Evolutionary conservation across 2,329 filamentous ascomycete genomes (phyloP).

Genomic region (Cladobotryum protrusum): DNA sequence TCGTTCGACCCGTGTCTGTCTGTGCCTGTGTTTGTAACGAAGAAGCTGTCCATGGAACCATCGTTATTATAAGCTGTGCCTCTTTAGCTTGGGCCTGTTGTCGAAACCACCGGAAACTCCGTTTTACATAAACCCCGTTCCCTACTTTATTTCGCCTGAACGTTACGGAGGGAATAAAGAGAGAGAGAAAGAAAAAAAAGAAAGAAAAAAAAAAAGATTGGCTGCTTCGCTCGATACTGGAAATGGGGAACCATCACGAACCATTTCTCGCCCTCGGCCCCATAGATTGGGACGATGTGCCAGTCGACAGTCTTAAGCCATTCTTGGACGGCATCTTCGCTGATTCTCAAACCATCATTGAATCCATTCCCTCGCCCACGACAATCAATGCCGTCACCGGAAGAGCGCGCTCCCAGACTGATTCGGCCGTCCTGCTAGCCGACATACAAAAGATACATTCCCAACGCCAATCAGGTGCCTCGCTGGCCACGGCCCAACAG

Average conservation of each 20-base stretch:
- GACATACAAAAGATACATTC: conserved; percentile 45
- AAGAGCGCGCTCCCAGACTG: conserved; percentile 49
- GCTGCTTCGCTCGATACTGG: neutral
- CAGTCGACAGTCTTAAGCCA: conserved; percentile 41
- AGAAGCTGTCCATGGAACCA: too few species aligned
- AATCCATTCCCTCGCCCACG: conserved; percentile 60
- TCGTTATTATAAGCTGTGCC: too few species aligned
- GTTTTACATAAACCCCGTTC: too few species aligned
- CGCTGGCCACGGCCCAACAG: conserved; percentile 42
- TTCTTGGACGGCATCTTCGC: conserved; percentile 57
- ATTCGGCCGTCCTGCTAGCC: conserved; percentile 45
- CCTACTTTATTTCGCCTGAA: too few species aligned
- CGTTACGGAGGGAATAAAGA: too few species aligned
- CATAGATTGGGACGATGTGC: conserved; percentile 43
- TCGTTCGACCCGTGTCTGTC: neutral
- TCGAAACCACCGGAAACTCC: too few species aligned
- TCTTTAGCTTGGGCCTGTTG: too few species aligned
- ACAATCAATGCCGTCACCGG: conserved; percentile 34
- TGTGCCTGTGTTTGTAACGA: too few species aligned
- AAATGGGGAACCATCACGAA: conserved; percentile 44
- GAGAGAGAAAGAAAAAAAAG: too few species aligned
- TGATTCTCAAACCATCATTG: conserved; percentile 63
- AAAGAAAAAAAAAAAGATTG: too few species aligned
- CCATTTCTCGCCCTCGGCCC: conserved; percentile 52
- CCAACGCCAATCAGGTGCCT: conserved; percentile 35